phyloP scores from a whole-genome alignment of 768 basidiomycete genomes.

The Suillus brevipes region DNA sequence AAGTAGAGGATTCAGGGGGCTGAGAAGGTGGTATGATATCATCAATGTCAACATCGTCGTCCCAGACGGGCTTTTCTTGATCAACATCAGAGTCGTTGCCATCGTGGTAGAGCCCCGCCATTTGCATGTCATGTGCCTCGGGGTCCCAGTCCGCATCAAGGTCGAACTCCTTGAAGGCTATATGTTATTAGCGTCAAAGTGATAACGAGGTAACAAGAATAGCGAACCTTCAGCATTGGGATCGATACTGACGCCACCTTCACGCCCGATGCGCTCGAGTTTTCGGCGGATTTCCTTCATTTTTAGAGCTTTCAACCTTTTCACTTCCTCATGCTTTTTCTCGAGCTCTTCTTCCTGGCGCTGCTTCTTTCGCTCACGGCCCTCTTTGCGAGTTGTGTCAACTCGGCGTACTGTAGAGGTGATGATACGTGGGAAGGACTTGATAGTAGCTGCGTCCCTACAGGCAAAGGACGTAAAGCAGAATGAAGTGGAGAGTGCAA shows the following conservation, averaged over 20 bases:
- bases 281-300: slow-evolving; percentile 77
- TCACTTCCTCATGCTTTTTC: slow-evolving; percentile 67
- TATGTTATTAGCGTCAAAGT: neutral
- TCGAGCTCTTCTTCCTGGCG: slow-evolving; percentile 57
- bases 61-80: slow-evolving; percentile 83
- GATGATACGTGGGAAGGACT: slow-evolving; percentile 75
- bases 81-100: slow-evolving; percentile 44
- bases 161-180: slow-evolving; percentile 70
- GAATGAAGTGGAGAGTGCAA: neutral
- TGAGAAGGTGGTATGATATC: slow-evolving; percentile 50
- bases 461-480: slow-evolving; percentile 1
- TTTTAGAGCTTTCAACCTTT: slow-evolving; percentile 80
- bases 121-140: slow-evolving; percentile 77
- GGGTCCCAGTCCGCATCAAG: slow-evolving; percentile 95
- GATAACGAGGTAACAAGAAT: neutral
- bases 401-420: slow-evolving; percentile 64
- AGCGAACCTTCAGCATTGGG: slow-evolving; percentile 22
- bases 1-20: slow-evolving; percentile 35
- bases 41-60: slow-evolving; percentile 84
- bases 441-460: slow-evolving; percentile 66
- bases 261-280: slow-evolving; percentile 68
- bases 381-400: slow-evolving; percentile 80
- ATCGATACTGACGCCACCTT: slow-evolving; percentile 56
- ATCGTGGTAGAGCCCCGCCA: slow-evolving; percentile 70
- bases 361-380: slow-evolving; percentile 73